Evolutionary conservation across 2,329 filamentous ascomycete species (phyloP), one percentile per base, ranked within the genome.

Genomic region (Trichophyton schoenleinii): DNA sequence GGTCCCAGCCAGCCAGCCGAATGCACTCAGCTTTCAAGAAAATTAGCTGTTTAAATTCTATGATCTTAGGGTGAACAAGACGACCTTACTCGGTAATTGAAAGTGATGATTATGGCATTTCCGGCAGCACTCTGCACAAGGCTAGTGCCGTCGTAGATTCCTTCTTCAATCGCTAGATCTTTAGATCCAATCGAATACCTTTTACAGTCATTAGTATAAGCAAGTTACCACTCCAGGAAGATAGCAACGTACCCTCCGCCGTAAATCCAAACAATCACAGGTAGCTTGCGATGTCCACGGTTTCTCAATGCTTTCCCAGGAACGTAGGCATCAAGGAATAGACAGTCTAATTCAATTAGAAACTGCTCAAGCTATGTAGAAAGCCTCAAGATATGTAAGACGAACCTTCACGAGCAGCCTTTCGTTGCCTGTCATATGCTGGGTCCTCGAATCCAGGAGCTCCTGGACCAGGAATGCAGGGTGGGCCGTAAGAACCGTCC

Each of bases 241-340:
- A 25, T 25, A 42, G 2, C 15, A 18, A 58, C 34, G n/a, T 58
- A 58, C 55, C 34, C 55, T 58, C 55, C 55, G 11, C 55, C 55
- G n/a, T 58, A 44, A 9, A 58, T 41, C 55, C 55, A 58, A 4
- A 25, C 34, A 58, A 58, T 44, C 6, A 58, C 55, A 13, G 55
- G 55, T 31, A 53, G n/a, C 18, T 41, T 44, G 2, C 13, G 9
- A 31, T 20, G 15, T 11, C 8, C 20, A 15, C 15, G 31, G 8
- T 58, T 18, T 18, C 38, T 58, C 34, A 58, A 18, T 15, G 20
- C 77, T 60, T 73, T 73, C 5, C 69, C 71, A 3, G 79, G 79
- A 0, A 79, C 77, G 48, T 76, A 76, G n/a, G 81, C 65, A 64
- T 81, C 78, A 11, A 81, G 73, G 64, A 79, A 79, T 1, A 81